Evolutionary conservation across 306 rosid genomes (phyloP).

Genomic region (Purshia tridentata): DNA sequence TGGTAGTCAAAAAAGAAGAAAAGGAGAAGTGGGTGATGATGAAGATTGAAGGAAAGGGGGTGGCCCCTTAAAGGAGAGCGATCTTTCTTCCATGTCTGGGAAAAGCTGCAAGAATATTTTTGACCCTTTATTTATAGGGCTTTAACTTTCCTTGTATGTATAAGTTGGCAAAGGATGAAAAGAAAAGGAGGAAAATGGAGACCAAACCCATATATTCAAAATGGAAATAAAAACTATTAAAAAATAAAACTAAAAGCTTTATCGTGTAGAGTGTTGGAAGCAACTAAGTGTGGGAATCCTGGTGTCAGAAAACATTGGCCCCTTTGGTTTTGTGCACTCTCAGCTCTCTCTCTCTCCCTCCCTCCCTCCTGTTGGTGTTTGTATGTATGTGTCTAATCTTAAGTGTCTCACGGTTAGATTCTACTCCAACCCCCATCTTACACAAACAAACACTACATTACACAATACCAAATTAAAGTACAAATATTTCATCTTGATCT

Average conservation of each 20-base stretch:
- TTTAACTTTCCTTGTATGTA: constrained; percentile 24
- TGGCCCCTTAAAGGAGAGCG: not conserved
- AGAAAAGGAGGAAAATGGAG: constrained; percentile 28
- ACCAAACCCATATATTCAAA: constrained; percentile 32
- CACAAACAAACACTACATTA: not conserved
- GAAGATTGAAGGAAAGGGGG: not conserved
- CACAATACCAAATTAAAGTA: not conserved
- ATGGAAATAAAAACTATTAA: not conserved
- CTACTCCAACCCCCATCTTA: constrained; percentile 34
- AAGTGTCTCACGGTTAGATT: constrained; percentile 53
- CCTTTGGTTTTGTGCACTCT: constrained; percentile 25
- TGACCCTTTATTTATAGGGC: not conserved
- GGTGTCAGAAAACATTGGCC: constrained; percentile 47
- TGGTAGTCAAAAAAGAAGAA: not conserved
- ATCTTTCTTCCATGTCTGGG: constrained; percentile 6
- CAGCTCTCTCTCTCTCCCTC: constrained; percentile 9
- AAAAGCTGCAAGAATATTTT: constrained; percentile 29
- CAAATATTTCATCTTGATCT: no score
- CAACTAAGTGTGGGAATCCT: constrained; percentile 81
- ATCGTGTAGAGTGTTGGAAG: constrained; percentile 89
- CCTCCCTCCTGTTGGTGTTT: constrained; percentile 20
- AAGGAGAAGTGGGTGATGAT: not conserved
- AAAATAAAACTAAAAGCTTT: constrained; percentile 31
- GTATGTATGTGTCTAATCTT: constrained; percentile 26
- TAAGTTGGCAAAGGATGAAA: constrained; percentile 37